A percentile compares a stretch with the other conserved stretches of the same genome.
phyloP scores from a whole-genome alignment of 202 grass and related monocot species.

The Schoenoplectus triqueter region DNA sequence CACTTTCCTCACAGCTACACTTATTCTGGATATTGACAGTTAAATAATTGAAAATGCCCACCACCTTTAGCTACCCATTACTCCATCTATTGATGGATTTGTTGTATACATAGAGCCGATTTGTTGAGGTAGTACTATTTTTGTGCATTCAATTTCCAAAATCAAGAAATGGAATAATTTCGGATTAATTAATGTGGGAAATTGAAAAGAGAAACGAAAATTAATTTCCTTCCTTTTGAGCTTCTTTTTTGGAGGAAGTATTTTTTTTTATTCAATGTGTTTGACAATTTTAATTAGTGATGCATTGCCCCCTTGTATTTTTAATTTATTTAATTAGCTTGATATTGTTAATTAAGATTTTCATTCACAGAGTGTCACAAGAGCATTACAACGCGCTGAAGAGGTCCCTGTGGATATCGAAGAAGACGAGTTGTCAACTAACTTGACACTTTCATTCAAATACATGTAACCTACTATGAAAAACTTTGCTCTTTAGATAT shows the following conservation, averaged over 20 bases:
- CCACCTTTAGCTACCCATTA: neutral
- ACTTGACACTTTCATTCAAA: constrained; percentile 83
- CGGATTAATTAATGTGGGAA: neutral
- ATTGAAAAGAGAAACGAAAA: neutral
- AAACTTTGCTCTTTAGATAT: neutral
- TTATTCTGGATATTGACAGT: too few relatives aligned
- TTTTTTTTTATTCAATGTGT: neutral
- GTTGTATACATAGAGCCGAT: neutral
- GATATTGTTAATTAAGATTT: constrained; percentile 37
- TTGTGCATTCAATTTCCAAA: neutral
- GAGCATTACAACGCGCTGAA: neutral
- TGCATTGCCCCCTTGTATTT: constrained; percentile 1
- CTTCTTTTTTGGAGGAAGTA: neutral
- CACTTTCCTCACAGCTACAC: too few relatives aligned
- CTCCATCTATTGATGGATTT: neutral
- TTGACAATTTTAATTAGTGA: neutral
- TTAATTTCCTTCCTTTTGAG: too few relatives aligned
- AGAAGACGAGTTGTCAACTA: constrained; percentile 53
- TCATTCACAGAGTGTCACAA: constrained; percentile 32
- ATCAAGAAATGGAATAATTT: neutral
- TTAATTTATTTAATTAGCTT: constrained; percentile 19
- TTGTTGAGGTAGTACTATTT: neutral
- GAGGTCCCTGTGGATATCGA: constrained; percentile 12
- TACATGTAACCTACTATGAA: constrained; percentile 59
- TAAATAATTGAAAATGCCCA: neutral